Evolutionary conservation across 2,329 filamentous ascomycete species (phyloP).

Genomic region (Camillea tinctor): DNA sequence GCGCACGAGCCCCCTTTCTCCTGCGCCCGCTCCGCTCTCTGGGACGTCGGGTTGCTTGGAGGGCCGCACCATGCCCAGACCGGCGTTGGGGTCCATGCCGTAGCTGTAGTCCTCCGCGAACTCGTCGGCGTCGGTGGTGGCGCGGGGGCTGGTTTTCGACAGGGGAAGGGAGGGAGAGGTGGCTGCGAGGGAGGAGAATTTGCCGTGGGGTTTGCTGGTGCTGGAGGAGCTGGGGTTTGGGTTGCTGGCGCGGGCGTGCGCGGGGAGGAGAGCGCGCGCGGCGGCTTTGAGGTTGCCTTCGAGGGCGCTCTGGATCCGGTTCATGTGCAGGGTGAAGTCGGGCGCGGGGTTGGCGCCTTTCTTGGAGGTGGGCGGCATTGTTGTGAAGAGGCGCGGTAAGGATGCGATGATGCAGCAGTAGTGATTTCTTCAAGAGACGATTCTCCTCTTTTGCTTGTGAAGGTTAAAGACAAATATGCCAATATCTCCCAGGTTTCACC

Average conservation of each 20-base stretch:
- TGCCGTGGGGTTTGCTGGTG: neutral
- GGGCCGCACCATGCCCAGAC: conserved; percentile 18
- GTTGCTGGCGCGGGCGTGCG: conserved; percentile 7
- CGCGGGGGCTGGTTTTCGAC: conserved; percentile 5
- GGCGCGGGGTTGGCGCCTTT: conserved; percentile 32
- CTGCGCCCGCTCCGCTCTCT: conserved; percentile 19
- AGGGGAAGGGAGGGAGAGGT: conserved; percentile 1
- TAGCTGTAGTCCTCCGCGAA: conserved; percentile 23
- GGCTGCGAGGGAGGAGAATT: conserved; percentile 18
- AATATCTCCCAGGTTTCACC: no score
- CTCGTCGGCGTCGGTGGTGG: conserved; percentile 9
- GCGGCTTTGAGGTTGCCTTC: conserved; percentile 21
- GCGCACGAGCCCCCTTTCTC: no score
- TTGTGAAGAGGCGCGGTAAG: no score
- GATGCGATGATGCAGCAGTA: no score
- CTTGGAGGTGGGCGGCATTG: neutral
- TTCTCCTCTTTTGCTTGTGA: no score
- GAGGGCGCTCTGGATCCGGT: conserved; percentile 29
- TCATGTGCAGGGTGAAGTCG: conserved; percentile 30
- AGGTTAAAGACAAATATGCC: no score
- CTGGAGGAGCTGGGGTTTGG: neutral
- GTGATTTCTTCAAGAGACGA: no score
- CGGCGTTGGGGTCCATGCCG: conserved; percentile 27
- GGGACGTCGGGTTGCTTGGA: conserved; percentile 1
- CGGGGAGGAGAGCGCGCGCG: conserved; percentile 10